Evolutionary conservation across 306 rosid species (phyloP).

Genomic region (Lagenaria siceraria): DNA sequence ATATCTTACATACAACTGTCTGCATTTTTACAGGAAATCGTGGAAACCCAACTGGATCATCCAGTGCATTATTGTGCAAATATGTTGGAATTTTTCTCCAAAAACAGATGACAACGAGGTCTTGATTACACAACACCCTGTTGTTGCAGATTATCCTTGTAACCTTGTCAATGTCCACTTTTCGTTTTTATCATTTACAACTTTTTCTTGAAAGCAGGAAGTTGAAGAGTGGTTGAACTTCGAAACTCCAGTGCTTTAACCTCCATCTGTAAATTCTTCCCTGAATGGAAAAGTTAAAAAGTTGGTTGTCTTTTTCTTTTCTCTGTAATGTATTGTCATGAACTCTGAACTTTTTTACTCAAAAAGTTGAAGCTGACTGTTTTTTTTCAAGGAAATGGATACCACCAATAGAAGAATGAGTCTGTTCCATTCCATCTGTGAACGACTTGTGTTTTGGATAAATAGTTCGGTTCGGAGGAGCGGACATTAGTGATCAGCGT

Average conservation of each 20-base stretch:
- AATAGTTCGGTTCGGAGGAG: not conserved
- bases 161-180: not conserved
- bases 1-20: not conserved
- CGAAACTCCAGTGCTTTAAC: not conserved
- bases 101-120: not conserved
- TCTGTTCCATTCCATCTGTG: not conserved
- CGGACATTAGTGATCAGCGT: not conserved
- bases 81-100: not conserved
- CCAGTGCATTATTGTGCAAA: not conserved
- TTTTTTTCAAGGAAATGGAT: not conserved
- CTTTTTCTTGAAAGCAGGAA: not conserved
- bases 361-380: not conserved
- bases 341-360: not conserved
- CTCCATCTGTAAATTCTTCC: not conserved
- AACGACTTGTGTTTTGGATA: not conserved
- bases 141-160: conserved; percentile 4
- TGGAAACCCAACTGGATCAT: not conserved
- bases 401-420: not conserved
- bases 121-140: not conserved
- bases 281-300: not conserved
- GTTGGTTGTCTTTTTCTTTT: not conserved
- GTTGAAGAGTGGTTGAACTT: conserved; percentile 5
- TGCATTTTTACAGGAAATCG: not conserved
- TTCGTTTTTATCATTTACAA: not conserved
- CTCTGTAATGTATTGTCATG: not conserved